phyloP scores from a whole-genome alignment of 768 basidiomycete genomes.

The Exidia glandulosa region DNA sequence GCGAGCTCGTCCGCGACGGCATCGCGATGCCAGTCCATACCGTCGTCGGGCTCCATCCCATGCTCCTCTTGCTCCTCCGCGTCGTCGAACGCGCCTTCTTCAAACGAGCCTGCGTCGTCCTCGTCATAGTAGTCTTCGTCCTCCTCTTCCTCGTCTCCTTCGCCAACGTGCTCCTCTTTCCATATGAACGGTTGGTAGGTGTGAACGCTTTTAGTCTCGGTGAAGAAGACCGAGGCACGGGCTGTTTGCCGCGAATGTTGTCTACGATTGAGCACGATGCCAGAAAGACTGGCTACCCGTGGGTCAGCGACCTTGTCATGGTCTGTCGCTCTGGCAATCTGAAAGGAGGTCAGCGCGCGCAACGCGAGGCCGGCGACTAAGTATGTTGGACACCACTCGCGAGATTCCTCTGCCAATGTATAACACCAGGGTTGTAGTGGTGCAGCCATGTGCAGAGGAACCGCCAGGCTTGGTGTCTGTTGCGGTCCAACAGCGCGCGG shows the following conservation, averaged over 20 bases:
- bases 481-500: conserved; percentile 70
- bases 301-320: neutral
- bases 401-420: conserved; percentile 96
- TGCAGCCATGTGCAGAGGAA: conserved; percentile 87
- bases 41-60: conserved; percentile 50
- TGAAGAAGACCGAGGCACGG: conserved; percentile 58
- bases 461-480: conserved; percentile 89
- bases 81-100: conserved; percentile 23
- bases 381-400: conserved; percentile 95
- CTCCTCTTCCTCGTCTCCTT: neutral
- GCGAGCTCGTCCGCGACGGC: conserved; percentile 27
- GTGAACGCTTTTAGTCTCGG: conserved; percentile 39
- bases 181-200: conserved; percentile 77
- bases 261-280: neutral
- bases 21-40: conserved; percentile 79
- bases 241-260: conserved; percentile 1
- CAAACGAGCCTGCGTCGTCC: no score
- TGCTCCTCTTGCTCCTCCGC: conserved; percentile 39
- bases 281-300: neutral
- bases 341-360: neutral
- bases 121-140: neutral
- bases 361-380: no score
- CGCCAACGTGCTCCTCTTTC: conserved; percentile 56
- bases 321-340: neutral
- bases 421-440: conserved; percentile 94